Conservation (phyloP, 345 rosid species). For the Murraya koenigii region DNA sequence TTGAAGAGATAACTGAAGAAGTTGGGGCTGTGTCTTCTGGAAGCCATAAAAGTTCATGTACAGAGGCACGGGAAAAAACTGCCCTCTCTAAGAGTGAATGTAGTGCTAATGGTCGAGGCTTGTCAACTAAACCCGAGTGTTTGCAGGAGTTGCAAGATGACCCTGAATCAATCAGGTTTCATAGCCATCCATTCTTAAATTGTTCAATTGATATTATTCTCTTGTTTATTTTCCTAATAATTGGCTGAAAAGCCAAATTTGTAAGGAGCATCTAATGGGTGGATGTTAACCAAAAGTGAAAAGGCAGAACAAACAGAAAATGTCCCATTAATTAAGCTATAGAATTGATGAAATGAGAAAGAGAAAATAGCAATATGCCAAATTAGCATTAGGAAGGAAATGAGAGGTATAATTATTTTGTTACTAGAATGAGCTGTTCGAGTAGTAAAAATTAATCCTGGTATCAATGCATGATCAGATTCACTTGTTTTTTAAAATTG, state of each 20-base stretch:
- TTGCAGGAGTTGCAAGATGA: slow-evolving; percentile 65
- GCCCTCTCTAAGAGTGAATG: slow-evolving; percentile 17
- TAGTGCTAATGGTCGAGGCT: slow-evolving; percentile 16
- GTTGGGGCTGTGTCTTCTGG: slow-evolving; percentile 31
- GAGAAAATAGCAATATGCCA: background rate
- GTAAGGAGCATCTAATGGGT: too few species aligned
- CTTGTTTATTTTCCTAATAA: background rate
- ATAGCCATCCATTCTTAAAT: slow-evolving; percentile 7
- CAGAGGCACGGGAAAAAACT: slow-evolving; percentile 28
- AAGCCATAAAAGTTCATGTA: slow-evolving; percentile 28
- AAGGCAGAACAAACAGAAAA: background rate
- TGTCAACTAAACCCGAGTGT: slow-evolving; percentile 43
- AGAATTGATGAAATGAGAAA: background rate
- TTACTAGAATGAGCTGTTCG: background rate
- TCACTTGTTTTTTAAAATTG: background rate
- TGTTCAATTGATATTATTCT: background rate
- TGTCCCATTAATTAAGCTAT: background rate
- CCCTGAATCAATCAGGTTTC: slow-evolving; percentile 78
- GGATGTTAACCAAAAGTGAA: background rate
- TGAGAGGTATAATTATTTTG: too few species aligned
- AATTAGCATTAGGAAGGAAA: background rate
- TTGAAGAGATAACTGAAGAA: slow-evolving; percentile 84
- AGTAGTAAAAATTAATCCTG: background rate
- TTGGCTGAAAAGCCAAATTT: background rate
- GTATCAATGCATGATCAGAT: background rate